These are phyloP conservation scores for Barnettozyma botsteinii DNA, from an alignment of 805 yeast genomes.

Conservation along the genomic window DNA sequence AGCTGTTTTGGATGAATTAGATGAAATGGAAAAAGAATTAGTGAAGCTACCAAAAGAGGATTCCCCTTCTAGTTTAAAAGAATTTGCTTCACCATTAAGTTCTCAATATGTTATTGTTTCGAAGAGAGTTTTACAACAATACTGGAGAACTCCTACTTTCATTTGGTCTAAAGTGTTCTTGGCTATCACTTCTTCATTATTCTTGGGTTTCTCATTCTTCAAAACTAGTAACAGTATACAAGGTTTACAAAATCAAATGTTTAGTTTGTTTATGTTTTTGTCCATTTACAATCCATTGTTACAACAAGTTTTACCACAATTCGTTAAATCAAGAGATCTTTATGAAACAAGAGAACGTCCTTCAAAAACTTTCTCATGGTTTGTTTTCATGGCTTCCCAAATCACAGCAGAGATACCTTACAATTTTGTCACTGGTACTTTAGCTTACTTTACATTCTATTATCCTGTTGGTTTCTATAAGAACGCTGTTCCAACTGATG, in stretches of 20 bases:
- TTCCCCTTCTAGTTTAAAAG: constrained; percentile 28
- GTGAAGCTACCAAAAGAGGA: constrained; percentile 32
- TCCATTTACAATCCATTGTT: constrained; percentile 49
- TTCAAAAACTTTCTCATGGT: constrained; percentile 65
- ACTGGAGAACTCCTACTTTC: constrained; percentile 62
- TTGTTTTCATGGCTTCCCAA: constrained; percentile 55
- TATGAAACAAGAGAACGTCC: constrained; percentile 74
- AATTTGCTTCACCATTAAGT: constrained; percentile 40
- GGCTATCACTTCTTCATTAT: constrained; percentile 50
- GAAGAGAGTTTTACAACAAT: constrained; percentile 53
- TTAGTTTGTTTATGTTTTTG: constrained; percentile 65
- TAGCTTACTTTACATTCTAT: constrained; percentile 57
- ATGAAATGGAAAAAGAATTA: constrained; percentile 56
- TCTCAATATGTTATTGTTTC: constrained; percentile 42
- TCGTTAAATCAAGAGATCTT: constrained; percentile 53
- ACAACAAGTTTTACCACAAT: constrained; percentile 60
- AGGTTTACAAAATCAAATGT: constrained; percentile 80
- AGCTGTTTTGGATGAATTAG: constrained; percentile 55
- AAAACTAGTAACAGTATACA: constrained; percentile 58
- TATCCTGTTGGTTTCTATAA: constrained; percentile 64
- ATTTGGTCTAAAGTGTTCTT: constrained; percentile 55
- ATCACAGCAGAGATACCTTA: constrained; percentile 63
- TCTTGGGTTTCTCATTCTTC: constrained; percentile 72
- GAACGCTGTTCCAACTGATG: constrained; percentile 43
- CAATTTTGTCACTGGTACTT: constrained; percentile 54